Base-by-base conservation (phyloP, 192 early-diverging fungal species). In the Gonapodya prolifera region DNA sequence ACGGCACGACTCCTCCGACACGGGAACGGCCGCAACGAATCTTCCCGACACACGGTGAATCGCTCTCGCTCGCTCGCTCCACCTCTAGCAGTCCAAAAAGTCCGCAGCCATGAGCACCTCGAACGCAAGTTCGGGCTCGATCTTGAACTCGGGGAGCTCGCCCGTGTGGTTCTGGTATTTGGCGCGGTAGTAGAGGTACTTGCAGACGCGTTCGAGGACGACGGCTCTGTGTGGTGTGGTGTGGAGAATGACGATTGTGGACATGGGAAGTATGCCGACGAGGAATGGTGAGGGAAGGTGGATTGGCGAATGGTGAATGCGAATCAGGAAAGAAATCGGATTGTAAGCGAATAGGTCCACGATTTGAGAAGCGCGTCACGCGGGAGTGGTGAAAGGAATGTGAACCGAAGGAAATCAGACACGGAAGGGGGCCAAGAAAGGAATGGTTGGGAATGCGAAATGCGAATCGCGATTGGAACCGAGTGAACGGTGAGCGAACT, bases 31-130 rank as follows among this genome's bases (percentile, higher is more conserved):
- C n/a, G n/a, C n/a, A n/a, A n/a, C n/a, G n/a, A n/a, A n/a, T n/a
- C n/a, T n/a, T n/a, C n/a, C n/a, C n/a, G n/a, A n/a, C n/a, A n/a
- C n/a, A n/a, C n/a, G n/a, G n/a, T n/a, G n/a, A n/a, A n/a, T n/a
- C n/a, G n/a, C n/a, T n/a, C n/a, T n/a, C n/a, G n/a, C n/a, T n/a
- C n/a, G n/a, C n/a, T n/a, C n/a, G n/a, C n/a, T n/a, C n/a, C n/a
- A n/a, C n/a, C n/a, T n/a, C 82, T 83, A 93, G 84, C 94, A 94
- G 80, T 98, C 96, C 74, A 99, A 81, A 80, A 96, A 99, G 82
- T 99, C 95, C 0, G 96, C 93, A 28, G 94, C 95, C 94, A 96
- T 96, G 36, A 99, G 79, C 23, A 96, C 86, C 80, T 99, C 97
- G 75, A 97, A 81, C 0, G 92, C 92, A 23, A 95, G 86, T 79